Evolutionary conservation across 352 stramenopile genomes (phyloP).

Genomic region (Phytophthora macrochlamydospora): DNA sequence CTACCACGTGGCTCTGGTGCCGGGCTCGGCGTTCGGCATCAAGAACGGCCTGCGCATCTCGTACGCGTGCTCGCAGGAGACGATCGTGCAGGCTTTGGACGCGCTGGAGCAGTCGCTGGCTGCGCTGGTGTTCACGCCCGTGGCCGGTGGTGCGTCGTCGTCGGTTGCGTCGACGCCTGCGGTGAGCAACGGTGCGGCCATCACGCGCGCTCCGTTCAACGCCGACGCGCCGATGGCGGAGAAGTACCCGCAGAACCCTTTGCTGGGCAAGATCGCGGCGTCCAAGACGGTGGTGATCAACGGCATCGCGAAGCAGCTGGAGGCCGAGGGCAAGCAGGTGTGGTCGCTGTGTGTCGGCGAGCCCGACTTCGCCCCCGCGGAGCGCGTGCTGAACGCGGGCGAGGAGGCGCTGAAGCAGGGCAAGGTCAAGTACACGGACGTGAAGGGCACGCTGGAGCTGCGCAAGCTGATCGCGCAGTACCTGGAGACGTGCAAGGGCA

Average conservation of each 20-base stretch:
- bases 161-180: too few species aligned
- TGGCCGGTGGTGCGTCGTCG: too few species aligned
- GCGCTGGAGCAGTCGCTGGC: too few species aligned
- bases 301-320: conserved; percentile 95
- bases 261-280: conserved; percentile 85
- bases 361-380: conserved; percentile 93
- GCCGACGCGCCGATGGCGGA: conserved; percentile 36
- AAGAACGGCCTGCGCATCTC: too few species aligned
- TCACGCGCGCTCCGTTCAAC: too few species aligned
- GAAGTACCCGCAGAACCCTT: conserved; percentile 75
- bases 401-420: conserved; percentile 64
- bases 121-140: too few species aligned
- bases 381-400: conserved; percentile 92
- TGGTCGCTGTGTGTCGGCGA: conserved; percentile 95
- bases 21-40: too few species aligned
- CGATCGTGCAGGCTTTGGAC: too few species aligned
- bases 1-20: too few species aligned
- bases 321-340: conserved; percentile 92
- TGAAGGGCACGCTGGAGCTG: conserved; percentile 91
- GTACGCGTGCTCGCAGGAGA: too few species aligned
- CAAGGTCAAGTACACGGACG: conserved; percentile 95
- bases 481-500: conserved; percentile 89
- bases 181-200: too few species aligned
- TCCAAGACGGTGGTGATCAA: conserved; percentile 96
- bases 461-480: conserved; percentile 91